phyloP scores from a whole-genome alignment of 1,139 yeast species.

The Suhomyces bolitotheri region DNA sequence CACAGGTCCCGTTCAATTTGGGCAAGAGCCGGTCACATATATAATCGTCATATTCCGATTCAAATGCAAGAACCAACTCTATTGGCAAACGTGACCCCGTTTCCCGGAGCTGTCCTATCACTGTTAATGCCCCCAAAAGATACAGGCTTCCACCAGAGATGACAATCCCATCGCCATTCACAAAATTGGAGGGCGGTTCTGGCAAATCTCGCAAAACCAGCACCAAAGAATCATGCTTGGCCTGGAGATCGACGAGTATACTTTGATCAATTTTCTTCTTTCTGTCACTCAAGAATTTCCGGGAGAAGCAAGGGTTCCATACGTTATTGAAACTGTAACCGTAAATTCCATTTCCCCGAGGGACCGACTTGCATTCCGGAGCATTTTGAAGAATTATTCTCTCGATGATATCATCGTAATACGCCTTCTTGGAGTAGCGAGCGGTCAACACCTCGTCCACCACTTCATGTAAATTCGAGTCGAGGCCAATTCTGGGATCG shows the following conservation, averaged over 20 bases:
- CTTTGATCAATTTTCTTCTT: constrained; percentile 17
- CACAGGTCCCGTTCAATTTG: constrained; percentile 21
- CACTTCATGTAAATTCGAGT: constrained; percentile 6
- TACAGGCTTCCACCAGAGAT: constrained; percentile 22
- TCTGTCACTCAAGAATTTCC: constrained; percentile 9
- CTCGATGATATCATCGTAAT: constrained; percentile 15
- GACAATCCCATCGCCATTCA: constrained; percentile 19
- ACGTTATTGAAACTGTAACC: constrained; percentile 14
- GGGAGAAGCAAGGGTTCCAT: constrained; percentile 14
- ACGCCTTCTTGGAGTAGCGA: constrained; percentile 12
- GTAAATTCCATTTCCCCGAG: constrained; percentile 10
- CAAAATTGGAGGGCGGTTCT: constrained; percentile 15
- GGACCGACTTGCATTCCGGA: constrained; percentile 11
- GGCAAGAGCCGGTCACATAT: constrained; percentile 21
- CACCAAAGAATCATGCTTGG: constrained; percentile 14
- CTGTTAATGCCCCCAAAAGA: constrained; percentile 22
- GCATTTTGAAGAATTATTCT: constrained; percentile 12
- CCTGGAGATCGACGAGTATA: constrained; percentile 20
- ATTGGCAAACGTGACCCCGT: constrained; percentile 21
- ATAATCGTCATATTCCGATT: constrained; percentile 21
- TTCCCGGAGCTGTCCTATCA: constrained; percentile 22
- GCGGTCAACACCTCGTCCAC: constrained; percentile 12
- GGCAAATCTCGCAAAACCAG: constrained; percentile 16
- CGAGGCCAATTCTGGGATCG: constrained; percentile 2
- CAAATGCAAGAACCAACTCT: constrained; percentile 19